These are phyloP conservation scores for Colletotrichum incanum DNA, from an alignment of 2,329 filamentous ascomycete species.

Conservation along the genomic window DNA sequence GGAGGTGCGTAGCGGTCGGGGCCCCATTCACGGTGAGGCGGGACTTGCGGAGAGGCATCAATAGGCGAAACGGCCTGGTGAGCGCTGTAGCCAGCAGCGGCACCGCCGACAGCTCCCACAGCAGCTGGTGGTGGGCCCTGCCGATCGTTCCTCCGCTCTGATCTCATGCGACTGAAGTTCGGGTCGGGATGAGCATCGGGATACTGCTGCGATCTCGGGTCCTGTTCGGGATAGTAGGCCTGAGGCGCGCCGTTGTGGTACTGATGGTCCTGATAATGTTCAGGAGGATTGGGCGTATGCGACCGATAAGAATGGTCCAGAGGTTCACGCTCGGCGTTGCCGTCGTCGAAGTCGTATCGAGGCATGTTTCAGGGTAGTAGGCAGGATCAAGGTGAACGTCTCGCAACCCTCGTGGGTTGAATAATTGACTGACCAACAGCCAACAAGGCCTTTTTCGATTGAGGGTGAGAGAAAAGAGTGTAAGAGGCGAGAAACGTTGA, in stretches of 20 bases:
- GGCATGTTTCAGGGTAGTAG: conserved; percentile 45
- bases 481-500: conserved; percentile 4
- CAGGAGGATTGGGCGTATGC: conserved; percentile 32
- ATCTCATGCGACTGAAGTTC: conserved; percentile 52
- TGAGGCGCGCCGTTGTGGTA: conserved; percentile 35
- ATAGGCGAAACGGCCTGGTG: conserved; percentile 30
- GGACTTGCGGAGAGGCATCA: conserved; percentile 24
- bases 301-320: conserved; percentile 42
- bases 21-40: conserved; percentile 36
- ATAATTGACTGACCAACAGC: conserved; percentile 25
- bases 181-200: conserved; percentile 56
- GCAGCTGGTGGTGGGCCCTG: conserved; percentile 45
- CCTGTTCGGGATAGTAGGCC: conserved; percentile 27
- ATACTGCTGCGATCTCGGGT: conserved; percentile 24
- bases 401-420: conserved; percentile 34
- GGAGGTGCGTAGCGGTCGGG: conserved; percentile 27
- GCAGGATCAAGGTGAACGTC: conserved; percentile 5
- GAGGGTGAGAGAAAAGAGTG: conserved; percentile 12
- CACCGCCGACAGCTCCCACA: conserved; percentile 45
- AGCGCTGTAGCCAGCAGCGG: conserved; percentile 44
- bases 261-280: conserved; percentile 40
- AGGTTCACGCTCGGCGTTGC: conserved; percentile 43
- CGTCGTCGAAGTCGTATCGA: conserved; percentile 44
- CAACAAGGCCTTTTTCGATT: conserved; percentile 9
- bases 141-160: conserved; percentile 53